Evolutionary conservation across 495 filamentous ascomycete species (phyloP).

Genomic region (Massariosphaeria phaeospora): DNA sequence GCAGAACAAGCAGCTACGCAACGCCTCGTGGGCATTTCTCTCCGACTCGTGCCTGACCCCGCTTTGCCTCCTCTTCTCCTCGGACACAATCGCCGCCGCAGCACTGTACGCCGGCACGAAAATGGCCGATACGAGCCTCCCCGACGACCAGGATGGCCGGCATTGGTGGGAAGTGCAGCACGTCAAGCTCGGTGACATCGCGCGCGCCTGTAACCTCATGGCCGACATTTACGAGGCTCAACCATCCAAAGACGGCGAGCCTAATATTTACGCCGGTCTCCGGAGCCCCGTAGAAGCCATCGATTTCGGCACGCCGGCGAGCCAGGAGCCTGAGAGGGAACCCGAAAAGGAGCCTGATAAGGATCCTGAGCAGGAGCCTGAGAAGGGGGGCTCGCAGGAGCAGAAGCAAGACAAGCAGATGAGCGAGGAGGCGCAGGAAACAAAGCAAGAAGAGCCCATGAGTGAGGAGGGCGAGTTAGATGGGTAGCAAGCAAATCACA

Average conservation of each 20-base stretch:
- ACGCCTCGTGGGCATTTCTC: constrained; percentile 85
- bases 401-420: no score
- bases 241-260: constrained; percentile 31
- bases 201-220: constrained; percentile 63
- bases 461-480: constrained; percentile 25
- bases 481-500: no score
- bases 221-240: constrained; percentile 63
- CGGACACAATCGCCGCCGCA: constrained; percentile 74
- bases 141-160: constrained; percentile 68
- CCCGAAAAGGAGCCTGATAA: no score
- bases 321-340: no score
- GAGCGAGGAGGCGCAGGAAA: background rate
- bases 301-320: constrained; percentile 7
- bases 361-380: no score
- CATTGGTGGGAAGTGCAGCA: constrained; percentile 81
- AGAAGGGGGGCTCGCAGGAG: no score
- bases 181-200: constrained; percentile 58
- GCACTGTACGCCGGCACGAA: constrained; percentile 79
- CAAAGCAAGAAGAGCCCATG: constrained; percentile 2
- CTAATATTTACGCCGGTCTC: constrained; percentile 39
- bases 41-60: constrained; percentile 82
- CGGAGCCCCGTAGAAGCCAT: constrained; percentile 34
- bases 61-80: constrained; percentile 74
- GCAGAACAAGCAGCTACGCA: constrained; percentile 69
- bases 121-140: constrained; percentile 62